Conservation (phyloP, 495 filamentous ascomycete genomes). For the Melanomma pulvis-pyrius region DNA sequence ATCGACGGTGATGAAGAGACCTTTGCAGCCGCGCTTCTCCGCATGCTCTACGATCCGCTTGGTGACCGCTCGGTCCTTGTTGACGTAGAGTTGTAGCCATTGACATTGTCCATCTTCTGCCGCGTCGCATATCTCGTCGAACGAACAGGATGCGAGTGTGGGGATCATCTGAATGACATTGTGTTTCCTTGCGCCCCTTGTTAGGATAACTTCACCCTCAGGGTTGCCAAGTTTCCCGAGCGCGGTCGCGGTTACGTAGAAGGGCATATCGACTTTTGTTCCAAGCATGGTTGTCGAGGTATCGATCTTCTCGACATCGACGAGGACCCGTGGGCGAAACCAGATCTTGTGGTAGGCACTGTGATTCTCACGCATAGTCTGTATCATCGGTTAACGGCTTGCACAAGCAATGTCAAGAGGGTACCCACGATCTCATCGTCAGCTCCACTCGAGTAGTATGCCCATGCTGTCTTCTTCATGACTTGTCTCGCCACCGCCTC, state of each 20-base stretch:
- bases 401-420: not conserved
- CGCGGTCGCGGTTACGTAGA: conserved; percentile 92
- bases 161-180: conserved; percentile 96
- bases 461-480: conserved; percentile 73
- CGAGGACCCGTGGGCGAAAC: conserved; percentile 75
- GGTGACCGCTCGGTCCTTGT: conserved; percentile 92
- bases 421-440: conserved; percentile 89
- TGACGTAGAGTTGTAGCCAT: conserved; percentile 98
- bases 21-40: conserved; percentile 90
- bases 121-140: conserved; percentile 95
- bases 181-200: conserved; percentile 78
- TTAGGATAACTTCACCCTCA: conserved; percentile 90
- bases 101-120: conserved; percentile 79
- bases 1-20: conserved; percentile 97
- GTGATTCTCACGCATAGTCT: conserved; percentile 98
- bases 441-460: conserved; percentile 81
- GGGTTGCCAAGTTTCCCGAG: conserved; percentile 87
- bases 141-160: conserved; percentile 94
- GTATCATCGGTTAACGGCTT: not conserved
- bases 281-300: conserved; percentile 52
- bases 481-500: conserved; percentile 63
- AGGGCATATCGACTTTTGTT: conserved; percentile 69
- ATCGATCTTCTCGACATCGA: conserved; percentile 80
- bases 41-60: conserved; percentile 88
- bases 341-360: conserved; percentile 75